Conservation (phyloP, 202 grass and related monocot species). For the Zoysia matrella region DNA sequence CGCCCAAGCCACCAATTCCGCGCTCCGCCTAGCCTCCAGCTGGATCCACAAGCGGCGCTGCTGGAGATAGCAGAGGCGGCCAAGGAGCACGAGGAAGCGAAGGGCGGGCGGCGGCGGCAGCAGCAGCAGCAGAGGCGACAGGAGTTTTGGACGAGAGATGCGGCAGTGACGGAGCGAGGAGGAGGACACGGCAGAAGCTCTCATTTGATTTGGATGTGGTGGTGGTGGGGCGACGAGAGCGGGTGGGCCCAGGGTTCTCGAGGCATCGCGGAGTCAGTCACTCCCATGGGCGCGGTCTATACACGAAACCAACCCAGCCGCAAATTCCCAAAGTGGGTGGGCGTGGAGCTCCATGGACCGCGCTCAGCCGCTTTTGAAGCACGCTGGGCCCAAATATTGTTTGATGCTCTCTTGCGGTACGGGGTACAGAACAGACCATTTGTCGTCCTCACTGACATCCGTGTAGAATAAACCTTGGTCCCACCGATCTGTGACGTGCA, state of each 20-base stretch:
- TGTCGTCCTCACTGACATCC: fast-evolving
- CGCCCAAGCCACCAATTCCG: constrained; percentile 10
- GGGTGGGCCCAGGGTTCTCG: constrained; percentile 20
- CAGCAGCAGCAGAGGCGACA: neutral
- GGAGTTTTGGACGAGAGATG: constrained; percentile 18
- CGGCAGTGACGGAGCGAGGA: constrained; percentile 42
- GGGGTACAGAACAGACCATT: neutral
- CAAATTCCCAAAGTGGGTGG: neutral
- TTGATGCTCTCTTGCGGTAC: neutral
- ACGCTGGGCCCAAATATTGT: neutral
- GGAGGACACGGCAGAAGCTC: constrained; percentile 21
- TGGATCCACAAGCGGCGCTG: neutral
- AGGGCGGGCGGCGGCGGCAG: neutral
- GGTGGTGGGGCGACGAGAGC: constrained; percentile 23
- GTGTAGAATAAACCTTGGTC: fast-evolving
- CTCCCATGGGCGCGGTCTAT: constrained; percentile 3
- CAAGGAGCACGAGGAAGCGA: neutral
- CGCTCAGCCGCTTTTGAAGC: neutral
- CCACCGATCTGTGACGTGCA: neutral
- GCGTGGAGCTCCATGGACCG: neutral
- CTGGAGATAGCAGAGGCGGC: neutral
- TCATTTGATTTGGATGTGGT: constrained; percentile 37
- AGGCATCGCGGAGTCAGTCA: neutral
- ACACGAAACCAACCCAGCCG: no score
- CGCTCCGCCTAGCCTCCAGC: neutral